Evolutionary conservation across 2,329 filamentous ascomycete genomes (phyloP).

Genomic region (Rutstroemia sp.): DNA sequence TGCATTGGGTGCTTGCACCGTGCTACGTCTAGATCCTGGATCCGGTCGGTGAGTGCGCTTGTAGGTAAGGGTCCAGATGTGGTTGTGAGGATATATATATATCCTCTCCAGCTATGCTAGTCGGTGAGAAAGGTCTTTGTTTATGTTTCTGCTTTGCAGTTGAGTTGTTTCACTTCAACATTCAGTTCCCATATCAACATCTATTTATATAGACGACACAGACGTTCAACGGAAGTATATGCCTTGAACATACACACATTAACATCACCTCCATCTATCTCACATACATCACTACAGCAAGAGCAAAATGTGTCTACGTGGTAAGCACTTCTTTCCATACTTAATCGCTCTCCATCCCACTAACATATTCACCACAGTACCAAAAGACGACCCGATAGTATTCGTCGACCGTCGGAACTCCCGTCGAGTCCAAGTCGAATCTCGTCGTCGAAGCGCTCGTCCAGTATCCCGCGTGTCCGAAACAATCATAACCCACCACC

Average conservation of each 20-base stretch:
- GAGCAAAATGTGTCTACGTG: background rate
- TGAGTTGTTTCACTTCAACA: too few relatives aligned
- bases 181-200: too few relatives aligned
- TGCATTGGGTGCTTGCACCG: too few relatives aligned
- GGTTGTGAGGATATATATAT: slow-evolving; percentile 6
- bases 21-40: background rate
- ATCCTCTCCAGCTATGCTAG: background rate
- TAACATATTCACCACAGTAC: slow-evolving; percentile 1
- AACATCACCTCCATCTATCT: background rate
- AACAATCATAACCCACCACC: slow-evolving; percentile 5
- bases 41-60: background rate
- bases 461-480: slow-evolving; percentile 7
- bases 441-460: background rate
- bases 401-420: slow-evolving; percentile 3
- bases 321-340: background rate
- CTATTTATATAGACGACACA: too few relatives aligned
- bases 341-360: background rate
- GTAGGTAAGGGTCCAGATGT: background rate
- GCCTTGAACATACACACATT: too few relatives aligned
- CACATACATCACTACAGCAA: background rate
- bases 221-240: too few relatives aligned
- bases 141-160: background rate
- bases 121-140: slow-evolving; percentile 1
- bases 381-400: slow-evolving; percentile 7
- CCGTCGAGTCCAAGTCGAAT: background rate